Evolutionary conservation across 164 flowering plant genomes (phyloP), one percentile per base, ranked within the genome.

Genomic region (Umbilicus rupestris): DNA sequence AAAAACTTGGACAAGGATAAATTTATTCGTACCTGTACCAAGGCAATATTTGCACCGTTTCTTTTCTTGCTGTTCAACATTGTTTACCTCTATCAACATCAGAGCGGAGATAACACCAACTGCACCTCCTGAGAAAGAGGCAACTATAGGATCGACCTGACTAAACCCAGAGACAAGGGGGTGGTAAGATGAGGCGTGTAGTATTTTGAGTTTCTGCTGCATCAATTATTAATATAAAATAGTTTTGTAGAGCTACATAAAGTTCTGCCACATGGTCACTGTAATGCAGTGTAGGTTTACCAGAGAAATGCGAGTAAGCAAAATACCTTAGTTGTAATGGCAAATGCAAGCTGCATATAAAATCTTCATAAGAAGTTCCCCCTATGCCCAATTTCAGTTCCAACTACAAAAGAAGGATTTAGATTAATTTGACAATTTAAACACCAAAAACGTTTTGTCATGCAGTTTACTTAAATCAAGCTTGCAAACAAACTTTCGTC

Each of bases 141-240:
- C 96, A 68, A 93, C 98, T 22, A 90, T 93, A 33, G 98, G 98
- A 68, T 93, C 98, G 45, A 90, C 98, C 84, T 88, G 94, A 74
- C 97, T 93, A 84, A 66, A 76, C 39, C 42, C 58, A 71, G 63
- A 68, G 69, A 14, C 29, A 55, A 12, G 31, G 6, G 28, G 31
- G 33, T 55, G 60, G 60, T 55, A n/a, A 55, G 60, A 55, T 55
- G 17, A 55, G 19, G 60, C 10, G 17, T 12, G 28, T 52, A 10
- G 14, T 10, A 9, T 10, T 52, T 22, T 55, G 12, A 3, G 31
- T 26, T 29, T 55, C 17, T 30, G 29, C 14, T 55, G 5, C 12
- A 41, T n/a, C 31, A 14, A 28, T 14, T 6, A 8, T 50, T 50
- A 28, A 20, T 20, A 50, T 28, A 8, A 28, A 12, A 24, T 52